A percentile compares a stretch with the other conserved stretches of the same genome.
Conservation (phyloP, 202 grass and related monocot genomes). For the Eragrostis tef region DNA sequence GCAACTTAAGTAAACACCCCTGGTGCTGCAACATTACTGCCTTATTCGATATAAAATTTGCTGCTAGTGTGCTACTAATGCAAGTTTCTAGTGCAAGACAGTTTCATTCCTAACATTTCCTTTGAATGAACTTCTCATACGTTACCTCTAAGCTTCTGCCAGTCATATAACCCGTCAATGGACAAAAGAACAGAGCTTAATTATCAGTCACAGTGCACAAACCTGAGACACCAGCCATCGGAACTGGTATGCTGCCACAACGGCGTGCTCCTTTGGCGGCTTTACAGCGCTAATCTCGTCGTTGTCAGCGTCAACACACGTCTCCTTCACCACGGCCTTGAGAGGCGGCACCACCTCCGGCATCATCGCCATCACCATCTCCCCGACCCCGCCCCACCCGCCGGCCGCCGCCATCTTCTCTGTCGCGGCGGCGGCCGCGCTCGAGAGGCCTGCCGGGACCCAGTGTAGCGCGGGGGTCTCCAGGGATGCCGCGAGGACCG, state of each 20-base stretch:
- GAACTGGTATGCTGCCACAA: constrained; percentile 77
- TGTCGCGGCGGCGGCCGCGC: constrained; percentile 36
- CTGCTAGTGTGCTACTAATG: neutral
- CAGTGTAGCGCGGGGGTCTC: constrained; percentile 69
- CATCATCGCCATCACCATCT: constrained; percentile 67
- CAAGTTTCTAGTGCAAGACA: neutral
- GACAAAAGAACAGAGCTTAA: neutral
- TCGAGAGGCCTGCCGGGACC: constrained; percentile 57
- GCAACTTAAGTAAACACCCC: neutral
- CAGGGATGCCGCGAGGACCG: constrained; percentile 43
- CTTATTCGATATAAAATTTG: neutral
- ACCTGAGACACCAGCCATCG: constrained; percentile 92
- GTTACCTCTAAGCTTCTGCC: neutral
- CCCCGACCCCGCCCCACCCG: constrained; percentile 48
- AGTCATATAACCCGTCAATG: neutral
- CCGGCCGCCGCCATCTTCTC: constrained; percentile 51
- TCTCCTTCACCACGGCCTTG: constrained; percentile 66
- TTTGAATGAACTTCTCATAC: neutral
- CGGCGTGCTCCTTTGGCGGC: constrained; percentile 67
- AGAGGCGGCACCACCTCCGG: constrained; percentile 58
- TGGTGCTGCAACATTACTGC: neutral
- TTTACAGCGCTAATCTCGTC: constrained; percentile 53
- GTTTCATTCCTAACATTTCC: neutral
- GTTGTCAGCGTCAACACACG: constrained; percentile 58
- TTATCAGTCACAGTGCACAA: neutral